Evolutionary conservation across 805 yeast species (phyloP), one percentile per base, ranked within the genome.

Genomic region (Candida sphagnicola): DNA sequence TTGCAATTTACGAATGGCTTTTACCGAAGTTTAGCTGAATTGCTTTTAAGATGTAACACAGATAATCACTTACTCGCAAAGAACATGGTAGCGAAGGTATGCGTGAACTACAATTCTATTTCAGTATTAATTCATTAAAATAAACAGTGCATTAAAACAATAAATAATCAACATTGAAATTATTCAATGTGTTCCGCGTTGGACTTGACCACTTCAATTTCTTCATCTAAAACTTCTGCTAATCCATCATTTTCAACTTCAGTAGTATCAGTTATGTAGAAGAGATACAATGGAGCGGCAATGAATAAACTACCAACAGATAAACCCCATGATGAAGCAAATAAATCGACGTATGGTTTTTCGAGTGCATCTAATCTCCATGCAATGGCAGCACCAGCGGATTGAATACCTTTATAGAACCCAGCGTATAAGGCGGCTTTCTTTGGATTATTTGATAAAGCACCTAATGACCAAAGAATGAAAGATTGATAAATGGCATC

Each of bases 401-500:
- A 71, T 59, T 79, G 85, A 42, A 80, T 56, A 41, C 80, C 77
- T 62, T 80, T 80, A 63, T 78, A 79, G 55, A 75, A 75, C 29
- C 82, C 82, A 14, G 80, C 79, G 49, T 75, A 74, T 42, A 78
- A 55, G 18, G 81, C 77, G 28, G 67, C 62, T 54, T 72, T 75
- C 59, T 76, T 70, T 23, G 80, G 71, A 49, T 74, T 71, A 54
- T 79, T 79, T 40, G 82, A 68, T 40, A 79, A 54, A 31, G 80
- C 70, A 32, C 85, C 84, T 62, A 80, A 62, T 31, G 73, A 46
- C 80, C 82, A 79, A 59, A 76, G 74, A 36, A 71, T 65, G 49
- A 59, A 78, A 17, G 78, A 67, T 58, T 79, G 85, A 70, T 70
- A 80, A 37, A 78, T 56, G 30, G 85, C 78, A 53, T 79, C 85